Evolutionary conservation across 2,329 filamentous ascomycete species (phyloP), one percentile per base, ranked within the genome.

Genomic region (Talaromyces sp.): DNA sequence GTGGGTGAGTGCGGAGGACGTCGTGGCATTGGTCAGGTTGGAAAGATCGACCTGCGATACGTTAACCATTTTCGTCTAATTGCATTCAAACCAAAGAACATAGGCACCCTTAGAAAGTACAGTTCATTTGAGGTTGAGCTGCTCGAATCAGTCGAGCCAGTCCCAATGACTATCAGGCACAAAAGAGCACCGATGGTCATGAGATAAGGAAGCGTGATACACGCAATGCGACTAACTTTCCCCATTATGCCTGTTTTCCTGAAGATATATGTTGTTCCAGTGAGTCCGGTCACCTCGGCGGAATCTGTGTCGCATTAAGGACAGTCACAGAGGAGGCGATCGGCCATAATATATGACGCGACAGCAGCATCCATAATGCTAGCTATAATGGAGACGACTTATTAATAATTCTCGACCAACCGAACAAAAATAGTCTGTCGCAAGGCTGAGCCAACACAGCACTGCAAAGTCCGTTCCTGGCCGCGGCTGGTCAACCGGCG

Each of bases 121-220:
- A 86, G 72, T 56, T 80, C 73, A 61, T 77, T 78, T 56, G 82
- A 73, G 1, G 78, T 75, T 43, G 65, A 65, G 31, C 75, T 80
- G 59, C 73, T 74, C 63, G 80, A 78, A 67, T 81, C 81, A 62
- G 81, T 81, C 66, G 84, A 84, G 35, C 83, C 84, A 55, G 85
- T 65, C 64, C 83, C 81, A 56, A 87, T 80, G 41, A 88, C 70
- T 55, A 84, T 68, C 60, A 86, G 75, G 68, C 89, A 89, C 69
- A 95, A 78, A 69, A 97, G 81, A 63, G 89, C 88, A 64, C 84
- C 89, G 68, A 95, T 78, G 21, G 91, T 93, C 70, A 96, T 84
- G 65, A 85, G 80, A 78, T 96, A 92, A 63, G 93, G 93, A 80
- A 92, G 80, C 77, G 89, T 85, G 77, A 97, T 95, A 78, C 92